Percentiles rank a stretch among this genome's conserved stretches.
Conservation (phyloP, 129 eudicot species). For the Mikania micrantha region DNA sequence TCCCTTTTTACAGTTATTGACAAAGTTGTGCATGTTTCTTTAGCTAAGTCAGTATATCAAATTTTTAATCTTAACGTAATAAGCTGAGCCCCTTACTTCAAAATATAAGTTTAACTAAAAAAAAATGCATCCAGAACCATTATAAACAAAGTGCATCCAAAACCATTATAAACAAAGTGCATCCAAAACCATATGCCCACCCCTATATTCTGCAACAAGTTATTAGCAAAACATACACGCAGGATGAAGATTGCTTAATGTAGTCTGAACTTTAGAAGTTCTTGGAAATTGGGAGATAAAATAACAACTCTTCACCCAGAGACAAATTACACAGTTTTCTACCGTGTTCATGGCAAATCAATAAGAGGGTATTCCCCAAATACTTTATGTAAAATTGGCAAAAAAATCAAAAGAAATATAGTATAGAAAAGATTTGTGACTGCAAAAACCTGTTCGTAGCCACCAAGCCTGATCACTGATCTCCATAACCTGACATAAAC, state of each 20-base stretch:
- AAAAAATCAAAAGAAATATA: constrained; percentile 4
- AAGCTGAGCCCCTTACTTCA: background rate
- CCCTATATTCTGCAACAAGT: background rate
- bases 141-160: background rate
- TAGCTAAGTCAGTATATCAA: background rate
- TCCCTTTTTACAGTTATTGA: background rate
- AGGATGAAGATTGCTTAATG: background rate
- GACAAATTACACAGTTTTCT: constrained; percentile 6
- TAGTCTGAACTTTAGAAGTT: background rate
- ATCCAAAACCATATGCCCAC: background rate
- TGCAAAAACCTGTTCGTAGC: constrained; percentile 68
- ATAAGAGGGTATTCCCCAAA: background rate
- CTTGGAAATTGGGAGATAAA: background rate
- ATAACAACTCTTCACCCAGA: background rate
- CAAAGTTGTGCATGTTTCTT: background rate
- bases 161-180: background rate
- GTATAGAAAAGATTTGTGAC: background rate
- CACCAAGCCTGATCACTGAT: constrained; percentile 76
- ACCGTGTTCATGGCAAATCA: background rate
- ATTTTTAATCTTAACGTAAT: background rate
- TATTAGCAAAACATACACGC: background rate
- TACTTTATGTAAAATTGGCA: background rate
- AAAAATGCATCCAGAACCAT: background rate
- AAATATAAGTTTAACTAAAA: constrained; percentile 4
- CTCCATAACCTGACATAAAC: constrained; percentile 68